A percentile compares a stretch with the other conserved stretches of the same genome.
These are phyloP conservation scores for Astrothelium macrocarpum DNA, from an alignment of 495 filamentous ascomycete species.

Conservation along the genomic window DNA sequence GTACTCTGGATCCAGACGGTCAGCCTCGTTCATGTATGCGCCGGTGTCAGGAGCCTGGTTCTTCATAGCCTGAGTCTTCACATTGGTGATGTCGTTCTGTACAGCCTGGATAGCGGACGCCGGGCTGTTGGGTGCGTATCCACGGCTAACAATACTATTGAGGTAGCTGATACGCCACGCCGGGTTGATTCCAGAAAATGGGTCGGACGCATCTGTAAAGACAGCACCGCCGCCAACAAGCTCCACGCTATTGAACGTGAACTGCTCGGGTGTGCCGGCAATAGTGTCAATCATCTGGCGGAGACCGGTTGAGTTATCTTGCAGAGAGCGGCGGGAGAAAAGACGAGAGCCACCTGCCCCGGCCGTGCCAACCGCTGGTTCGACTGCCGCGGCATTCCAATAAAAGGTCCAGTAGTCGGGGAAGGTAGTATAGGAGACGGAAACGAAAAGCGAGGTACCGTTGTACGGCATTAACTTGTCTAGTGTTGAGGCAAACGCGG, in stretches of 20 bases:
- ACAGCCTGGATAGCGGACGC: constrained; percentile 32
- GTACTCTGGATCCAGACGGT: constrained; percentile 23
- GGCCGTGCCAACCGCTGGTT: constrained; percentile 21
- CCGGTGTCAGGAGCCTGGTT: constrained; percentile 11
- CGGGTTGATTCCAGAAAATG: constrained; percentile 33
- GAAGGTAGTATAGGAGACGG: constrained; percentile 27
- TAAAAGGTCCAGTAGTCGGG: constrained; percentile 33
- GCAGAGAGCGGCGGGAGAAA: constrained; percentile 30
- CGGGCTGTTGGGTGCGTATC: constrained; percentile 33
- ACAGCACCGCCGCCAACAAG: constrained; percentile 36
- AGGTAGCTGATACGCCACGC: constrained; percentile 39
- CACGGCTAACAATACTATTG: constrained; percentile 31
- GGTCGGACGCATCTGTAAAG: constrained; percentile 20
- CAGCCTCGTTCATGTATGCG: constrained; percentile 23
- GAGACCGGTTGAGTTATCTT: constrained; percentile 19
- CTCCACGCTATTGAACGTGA: constrained; percentile 26
- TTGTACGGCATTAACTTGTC: constrained; percentile 24
- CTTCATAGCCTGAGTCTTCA: constrained; percentile 39
- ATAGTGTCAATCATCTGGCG: constrained; percentile 25
- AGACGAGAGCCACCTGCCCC: constrained; percentile 32
- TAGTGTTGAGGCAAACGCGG: constrained; percentile 21
- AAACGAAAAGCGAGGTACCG: constrained; percentile 24
- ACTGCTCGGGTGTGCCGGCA: constrained; percentile 24
- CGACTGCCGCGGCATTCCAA: constrained; percentile 25
- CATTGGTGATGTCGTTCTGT: constrained; percentile 41